Evolutionary conservation across 495 filamentous ascomycete species (phyloP).

Genomic region (Poronia punctata): DNA sequence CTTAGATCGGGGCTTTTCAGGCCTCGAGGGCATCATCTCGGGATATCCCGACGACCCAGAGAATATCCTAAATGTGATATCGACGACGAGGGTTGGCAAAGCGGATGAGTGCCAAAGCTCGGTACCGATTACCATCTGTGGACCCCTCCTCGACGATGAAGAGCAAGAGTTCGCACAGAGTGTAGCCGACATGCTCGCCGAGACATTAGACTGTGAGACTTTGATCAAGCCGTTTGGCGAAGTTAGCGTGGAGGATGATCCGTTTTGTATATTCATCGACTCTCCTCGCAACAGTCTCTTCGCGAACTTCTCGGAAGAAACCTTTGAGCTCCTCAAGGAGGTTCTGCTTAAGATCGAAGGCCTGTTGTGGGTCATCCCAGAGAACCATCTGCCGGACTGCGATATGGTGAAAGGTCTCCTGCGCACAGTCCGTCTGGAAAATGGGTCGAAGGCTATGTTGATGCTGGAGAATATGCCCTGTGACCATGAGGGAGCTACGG

Average conservation of each 20-base stretch:
- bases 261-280: slow-evolving; percentile 7
- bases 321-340: slow-evolving; percentile 3
- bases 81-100: slow-evolving; percentile 2
- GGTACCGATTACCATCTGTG: slow-evolving; percentile 3
- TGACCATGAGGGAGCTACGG: neutral
- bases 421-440: slow-evolving; percentile 4
- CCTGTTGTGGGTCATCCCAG: slow-evolving; percentile 9
- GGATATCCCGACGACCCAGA: too few relatives aligned
- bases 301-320: slow-evolving; percentile 1
- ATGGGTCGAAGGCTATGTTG: neutral
- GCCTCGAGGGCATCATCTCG: too few relatives aligned
- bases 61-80: too few relatives aligned
- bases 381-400: slow-evolving; percentile 1
- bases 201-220: slow-evolving; percentile 1
- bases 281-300: slow-evolving; percentile 2
- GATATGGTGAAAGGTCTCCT: slow-evolving; percentile 4
- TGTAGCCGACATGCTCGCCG: slow-evolving; percentile 2
- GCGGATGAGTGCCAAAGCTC: neutral
- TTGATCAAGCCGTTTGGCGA: slow-evolving; percentile 4
- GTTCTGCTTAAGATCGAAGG: slow-evolving; percentile 2
- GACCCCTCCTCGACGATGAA: slow-evolving; percentile 6
- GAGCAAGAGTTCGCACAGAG: slow-evolving; percentile 7
- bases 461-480: slow-evolving; percentile 1
- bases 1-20: neutral
- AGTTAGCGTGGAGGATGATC: slow-evolving; percentile 1